phyloP scores from a whole-genome alignment of 169 alveolate species.

The Plasmodium coatneyi region DNA sequence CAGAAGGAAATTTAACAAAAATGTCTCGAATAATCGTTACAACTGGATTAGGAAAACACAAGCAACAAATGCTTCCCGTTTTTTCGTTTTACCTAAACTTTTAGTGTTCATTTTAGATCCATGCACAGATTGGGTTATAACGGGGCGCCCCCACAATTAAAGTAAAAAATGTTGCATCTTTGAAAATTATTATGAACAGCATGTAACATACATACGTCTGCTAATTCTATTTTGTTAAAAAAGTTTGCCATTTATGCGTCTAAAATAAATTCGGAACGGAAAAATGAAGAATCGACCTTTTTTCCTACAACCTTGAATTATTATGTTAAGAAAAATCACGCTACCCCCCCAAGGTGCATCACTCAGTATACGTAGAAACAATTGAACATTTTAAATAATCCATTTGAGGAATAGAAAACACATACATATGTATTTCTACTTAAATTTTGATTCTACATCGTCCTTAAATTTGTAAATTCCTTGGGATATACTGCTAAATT shows the following conservation, averaged over 20 bases:
- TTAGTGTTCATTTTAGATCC: background rate
- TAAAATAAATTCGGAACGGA: background rate
- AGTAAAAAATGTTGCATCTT: background rate
- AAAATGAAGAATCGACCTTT: background rate
- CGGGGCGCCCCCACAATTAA: background rate
- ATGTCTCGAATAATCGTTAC: background rate
- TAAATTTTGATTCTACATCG: background rate
- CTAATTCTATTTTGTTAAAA: background rate
- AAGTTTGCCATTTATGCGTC: background rate
- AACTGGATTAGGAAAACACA: background rate
- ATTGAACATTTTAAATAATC: background rate
- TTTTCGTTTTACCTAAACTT: background rate
- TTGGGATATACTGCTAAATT: background rate
- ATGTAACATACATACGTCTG: background rate
- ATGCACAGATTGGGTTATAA: background rate
- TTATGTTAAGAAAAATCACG: background rate
- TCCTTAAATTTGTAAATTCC: background rate
- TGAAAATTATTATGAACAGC: background rate
- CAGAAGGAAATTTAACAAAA: no score
- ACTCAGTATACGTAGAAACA: background rate
- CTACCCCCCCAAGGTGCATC: background rate
- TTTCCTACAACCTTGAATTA: background rate
- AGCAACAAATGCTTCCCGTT: background rate
- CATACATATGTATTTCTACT: background rate
- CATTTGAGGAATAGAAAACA: background rate